Evolutionary conservation across 768 basidiomycete species (phyloP).

Genomic region (Sarcomyxa edulis): DNA sequence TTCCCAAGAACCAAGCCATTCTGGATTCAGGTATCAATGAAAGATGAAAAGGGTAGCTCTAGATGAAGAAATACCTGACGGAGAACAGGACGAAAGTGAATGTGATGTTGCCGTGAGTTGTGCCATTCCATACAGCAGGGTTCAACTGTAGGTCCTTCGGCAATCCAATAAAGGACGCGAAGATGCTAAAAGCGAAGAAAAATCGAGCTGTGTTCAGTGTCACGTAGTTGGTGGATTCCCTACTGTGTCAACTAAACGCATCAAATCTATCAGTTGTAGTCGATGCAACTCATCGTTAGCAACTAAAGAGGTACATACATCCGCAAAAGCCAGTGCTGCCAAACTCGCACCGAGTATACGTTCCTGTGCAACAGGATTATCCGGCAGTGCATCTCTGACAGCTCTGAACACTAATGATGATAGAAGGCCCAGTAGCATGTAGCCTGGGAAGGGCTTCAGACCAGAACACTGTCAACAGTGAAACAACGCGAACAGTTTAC

Average conservation of each 20-base stretch:
- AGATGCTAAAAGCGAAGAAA: conserved; percentile 38
- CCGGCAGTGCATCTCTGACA: conserved; percentile 50
- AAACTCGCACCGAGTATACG: conserved; percentile 60
- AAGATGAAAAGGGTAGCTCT: conserved; percentile 1
- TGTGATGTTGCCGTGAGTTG: conserved; percentile 76
- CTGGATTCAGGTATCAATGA: conserved; percentile 22
- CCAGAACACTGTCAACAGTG: neutral
- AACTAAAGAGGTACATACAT: conserved; percentile 50
- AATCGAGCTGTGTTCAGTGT: conserved; percentile 9
- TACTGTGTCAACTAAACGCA: conserved; percentile 55
- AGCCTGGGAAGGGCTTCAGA: conserved; percentile 35
- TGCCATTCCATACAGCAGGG: conserved; percentile 57
- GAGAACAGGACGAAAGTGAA: conserved; percentile 49
- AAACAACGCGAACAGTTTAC: conserved; percentile 40
- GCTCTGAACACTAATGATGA: conserved; percentile 66
- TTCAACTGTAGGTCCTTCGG: conserved; percentile 50
- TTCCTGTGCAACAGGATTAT: conserved; percentile 60
- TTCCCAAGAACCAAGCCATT: conserved; percentile 49
- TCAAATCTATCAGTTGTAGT: neutral
- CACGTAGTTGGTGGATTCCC: no score
- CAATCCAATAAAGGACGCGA: conserved; percentile 49
- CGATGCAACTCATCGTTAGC: no score
- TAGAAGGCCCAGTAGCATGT: conserved; percentile 57
- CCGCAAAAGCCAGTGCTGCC: conserved; percentile 60
- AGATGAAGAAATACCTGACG: conserved; percentile 38